A percentile compares a stretch with the other conserved stretches of the same genome.
phyloP scores from a whole-genome alignment of 2,329 filamentous ascomycete species.

The Fusarium mexicanum region DNA sequence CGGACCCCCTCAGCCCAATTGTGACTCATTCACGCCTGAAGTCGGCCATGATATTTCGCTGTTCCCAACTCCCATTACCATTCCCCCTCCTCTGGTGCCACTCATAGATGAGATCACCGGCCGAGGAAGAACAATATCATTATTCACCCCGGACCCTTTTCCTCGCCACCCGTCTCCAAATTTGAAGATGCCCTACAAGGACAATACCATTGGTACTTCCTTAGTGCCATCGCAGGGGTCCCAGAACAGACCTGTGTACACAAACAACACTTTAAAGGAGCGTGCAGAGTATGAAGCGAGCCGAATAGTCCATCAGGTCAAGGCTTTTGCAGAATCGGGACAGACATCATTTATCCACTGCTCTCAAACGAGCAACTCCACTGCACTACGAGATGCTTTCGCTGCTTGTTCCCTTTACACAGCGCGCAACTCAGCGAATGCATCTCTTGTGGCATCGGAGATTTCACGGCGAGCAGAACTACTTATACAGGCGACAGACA shows the following conservation, averaged over 20 bases:
- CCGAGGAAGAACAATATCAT: background rate
- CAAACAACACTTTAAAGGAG: background rate
- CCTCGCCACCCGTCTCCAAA: rapidly evolving
- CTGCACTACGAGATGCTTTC: background rate
- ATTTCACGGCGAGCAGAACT: background rate
- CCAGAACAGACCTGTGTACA: rapidly evolving
- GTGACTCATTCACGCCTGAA: rapidly evolving
- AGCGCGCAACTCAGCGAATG: background rate
- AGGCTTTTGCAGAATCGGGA: rapidly evolving
- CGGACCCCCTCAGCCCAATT: rapidly evolving
- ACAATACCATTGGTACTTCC: rapidly evolving
- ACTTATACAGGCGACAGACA: background rate
- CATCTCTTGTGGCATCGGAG: background rate
- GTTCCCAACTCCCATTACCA: background rate
- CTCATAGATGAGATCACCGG: background rate
- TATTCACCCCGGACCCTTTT: background rate
- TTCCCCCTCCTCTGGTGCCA: background rate
- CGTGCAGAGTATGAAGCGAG: background rate
- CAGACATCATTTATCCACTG: background rate
- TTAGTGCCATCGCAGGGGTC: rapidly evolving
- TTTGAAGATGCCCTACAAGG: too few species aligned
- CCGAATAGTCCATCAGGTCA: background rate
- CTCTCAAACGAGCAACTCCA: background rate
- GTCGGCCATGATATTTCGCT: background rate
- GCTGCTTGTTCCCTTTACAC: background rate